Base-by-base conservation (phyloP, 768 basidiomycete genomes). In the Gloeopeniophorella convolvens region DNA sequence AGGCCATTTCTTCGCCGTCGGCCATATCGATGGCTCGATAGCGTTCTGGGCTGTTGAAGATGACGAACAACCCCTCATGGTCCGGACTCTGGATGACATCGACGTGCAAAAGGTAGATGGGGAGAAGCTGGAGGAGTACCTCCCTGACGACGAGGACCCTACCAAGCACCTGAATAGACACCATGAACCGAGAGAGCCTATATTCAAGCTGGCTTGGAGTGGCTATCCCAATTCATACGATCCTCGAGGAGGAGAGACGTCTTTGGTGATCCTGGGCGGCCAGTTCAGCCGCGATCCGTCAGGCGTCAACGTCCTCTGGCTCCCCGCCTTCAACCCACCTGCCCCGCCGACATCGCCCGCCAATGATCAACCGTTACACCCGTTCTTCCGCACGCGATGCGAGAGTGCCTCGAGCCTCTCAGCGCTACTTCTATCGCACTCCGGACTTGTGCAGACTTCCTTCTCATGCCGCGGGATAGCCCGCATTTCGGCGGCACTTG, bases 131-230 rank as follows among this genome's bases (percentile, higher is more conserved):
- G 80, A 81, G 47, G 60, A 69, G 28, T 63, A 68, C 20, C 48
- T 68, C 7, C 43, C 63, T 1, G 44, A 56, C 28, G 45, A 50
- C 6, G 62, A 72, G 3, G 60, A 61, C 3, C 47, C 59, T 4
- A 59, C 57, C 7, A 54, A 58, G 10, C 55, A 60, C 15, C 39
- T 57, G 6, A 44, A 50, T 4, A 43, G 55, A 28, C 44, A 45
- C 15, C 43, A 55, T 27, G 50, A 28, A 23, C 60, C 66, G 18
- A 62, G 82, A 57, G 90, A 93, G 60, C 88, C 92, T 4, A 78
- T 96, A 28, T 91, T 87, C 74, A 92, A 88, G 62, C 70, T 94
- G 5, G 71, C 85, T 0, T 96, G 91, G 92, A 86, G 84, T 48
- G 76, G 78, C 1, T 90, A 84, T 64, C 70, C 82, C 0, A 81